Base-by-base conservation (phyloP, 257 asterid species). In the Echium plantagineum region DNA sequence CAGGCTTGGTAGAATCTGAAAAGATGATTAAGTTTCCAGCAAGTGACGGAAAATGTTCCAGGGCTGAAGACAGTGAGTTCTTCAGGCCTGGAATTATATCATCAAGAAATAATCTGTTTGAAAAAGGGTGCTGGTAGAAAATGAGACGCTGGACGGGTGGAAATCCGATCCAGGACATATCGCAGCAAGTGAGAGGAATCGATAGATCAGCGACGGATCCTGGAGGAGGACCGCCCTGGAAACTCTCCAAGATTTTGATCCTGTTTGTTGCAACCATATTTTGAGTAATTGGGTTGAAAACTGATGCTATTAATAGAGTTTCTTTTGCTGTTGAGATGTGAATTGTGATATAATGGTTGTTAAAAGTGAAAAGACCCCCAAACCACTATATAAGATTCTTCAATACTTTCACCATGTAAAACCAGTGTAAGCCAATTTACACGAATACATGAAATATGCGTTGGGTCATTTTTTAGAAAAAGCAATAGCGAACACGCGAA, bases 21-120 rank as follows among this genome's bases (percentile, higher is more conserved):
- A 68, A 72, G 31, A 69, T 18, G 59, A 70, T 42, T 60, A 78
- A 60, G 52, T 75, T 75, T 3, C 79, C 84, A 2, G 84, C 74
- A 17, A 78, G 62, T 1, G 76, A 74, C 54, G 53, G 72, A 48
- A 74, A 75, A 52, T 69, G 62, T 31, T 69, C 2, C 51, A 78
- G 78, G 9, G 78, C 52, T 17, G 17, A 53, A 38, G 74, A 38
- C 2, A 75, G 71, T 48, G 81, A 75, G 20, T 32, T 16, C 35
- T 69, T 66, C 15, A 78, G 70, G 5, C 57, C 32, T 0, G 76
- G 83, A 35, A 75, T 53, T 28, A 28, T 28, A 28, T 4, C 32
- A 28, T 28, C 32, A 6, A 28, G 32, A 28, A 1, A 63, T 55
- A 61, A 16, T 32, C 0, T 72, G 52, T 6, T 61, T 10, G 57